A percentile compares a stretch with the other conserved stretches of the same genome.
Conservation (phyloP, 257 asterid species). For the Eucommia ulmoides region DNA sequence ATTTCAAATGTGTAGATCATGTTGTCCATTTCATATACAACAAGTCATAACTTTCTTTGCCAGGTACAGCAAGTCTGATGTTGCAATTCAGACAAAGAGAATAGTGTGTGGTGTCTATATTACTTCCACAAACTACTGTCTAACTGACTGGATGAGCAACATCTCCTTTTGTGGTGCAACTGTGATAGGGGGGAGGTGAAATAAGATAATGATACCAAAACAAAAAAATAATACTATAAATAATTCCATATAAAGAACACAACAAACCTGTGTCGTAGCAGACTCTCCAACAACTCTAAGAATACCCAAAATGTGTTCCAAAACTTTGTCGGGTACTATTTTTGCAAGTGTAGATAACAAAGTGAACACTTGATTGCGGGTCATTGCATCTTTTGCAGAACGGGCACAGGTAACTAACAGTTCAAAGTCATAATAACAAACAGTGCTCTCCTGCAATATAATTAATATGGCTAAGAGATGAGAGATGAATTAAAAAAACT, state of each 20-base stretch:
- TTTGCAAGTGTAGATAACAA: conserved; percentile 60
- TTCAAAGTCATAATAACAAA: conserved; percentile 35
- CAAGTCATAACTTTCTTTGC: too few relatives aligned
- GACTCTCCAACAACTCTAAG: conserved; percentile 59
- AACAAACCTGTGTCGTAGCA: conserved; percentile 63
- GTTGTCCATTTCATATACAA: too few relatives aligned
- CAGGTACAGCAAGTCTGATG: too few relatives aligned
- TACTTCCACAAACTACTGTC: too few relatives aligned
- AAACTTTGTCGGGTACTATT: conserved; percentile 61
- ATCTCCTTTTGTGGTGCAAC: too few relatives aligned
- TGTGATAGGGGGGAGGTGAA: neutral
- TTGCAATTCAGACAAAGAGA: too few relatives aligned
- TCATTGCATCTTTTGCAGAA: conserved; percentile 38
- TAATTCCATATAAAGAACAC: conserved; percentile 6
- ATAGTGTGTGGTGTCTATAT: too few relatives aligned
- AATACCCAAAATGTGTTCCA: conserved; percentile 61
- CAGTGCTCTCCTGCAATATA: conserved; percentile 35
- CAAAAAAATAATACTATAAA: conserved; percentile 2
- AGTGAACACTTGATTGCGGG: conserved; percentile 73
- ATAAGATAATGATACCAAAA: neutral
- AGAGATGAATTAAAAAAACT: too few relatives aligned
- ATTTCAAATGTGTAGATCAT: neutral
- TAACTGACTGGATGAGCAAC: too few relatives aligned
- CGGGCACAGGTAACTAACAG: conserved; percentile 69
- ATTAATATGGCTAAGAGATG: conserved; percentile 16